Conservation (phyloP, 768 basidiomycete species). For the Suillus bovinus region DNA sequence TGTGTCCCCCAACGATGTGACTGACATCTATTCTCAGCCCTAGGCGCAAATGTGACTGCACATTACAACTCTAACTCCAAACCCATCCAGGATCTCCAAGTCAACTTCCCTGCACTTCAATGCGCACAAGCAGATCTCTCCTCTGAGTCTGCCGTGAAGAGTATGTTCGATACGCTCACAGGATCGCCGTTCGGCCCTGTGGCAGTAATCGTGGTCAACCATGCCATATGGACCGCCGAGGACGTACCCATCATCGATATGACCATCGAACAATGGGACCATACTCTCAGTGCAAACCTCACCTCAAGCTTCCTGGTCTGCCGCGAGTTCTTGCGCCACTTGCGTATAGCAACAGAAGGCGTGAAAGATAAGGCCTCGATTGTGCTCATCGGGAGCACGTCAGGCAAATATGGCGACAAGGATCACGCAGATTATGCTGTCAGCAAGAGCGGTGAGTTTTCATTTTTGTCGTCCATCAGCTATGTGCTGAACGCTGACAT, state of each 20-base stretch:
- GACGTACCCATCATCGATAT: slow-evolving; percentile 55
- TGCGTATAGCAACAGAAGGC: slow-evolving; percentile 39
- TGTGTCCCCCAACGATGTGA: background rate
- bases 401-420: slow-evolving; percentile 73
- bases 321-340: slow-evolving; percentile 54
- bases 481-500: background rate
- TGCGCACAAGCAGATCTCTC: slow-evolving; percentile 58
- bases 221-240: slow-evolving; percentile 51
- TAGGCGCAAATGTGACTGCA: slow-evolving; percentile 70
- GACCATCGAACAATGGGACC: slow-evolving; percentile 63
- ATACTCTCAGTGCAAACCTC: slow-evolving; percentile 62
- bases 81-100: slow-evolving; percentile 42
- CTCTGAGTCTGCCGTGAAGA: slow-evolving; percentile 51
- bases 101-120: slow-evolving; percentile 34
- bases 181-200: slow-evolving; percentile 45
- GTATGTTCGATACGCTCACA: slow-evolving; percentile 46
- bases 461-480: background rate
- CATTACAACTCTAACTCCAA: slow-evolving; percentile 61
- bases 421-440: slow-evolving; percentile 68
- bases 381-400: slow-evolving; percentile 66
- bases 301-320: slow-evolving; percentile 68
- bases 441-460: slow-evolving; percentile 64
- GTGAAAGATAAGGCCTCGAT: slow-evolving; percentile 58
- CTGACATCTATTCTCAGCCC: slow-evolving; percentile 42
- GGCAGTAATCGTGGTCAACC: slow-evolving; percentile 63